A percentile compares a stretch with the other conserved stretches of the same genome.
Conservation (phyloP, 306 rosid species). For the Glycyrrhiza uralensis region DNA sequence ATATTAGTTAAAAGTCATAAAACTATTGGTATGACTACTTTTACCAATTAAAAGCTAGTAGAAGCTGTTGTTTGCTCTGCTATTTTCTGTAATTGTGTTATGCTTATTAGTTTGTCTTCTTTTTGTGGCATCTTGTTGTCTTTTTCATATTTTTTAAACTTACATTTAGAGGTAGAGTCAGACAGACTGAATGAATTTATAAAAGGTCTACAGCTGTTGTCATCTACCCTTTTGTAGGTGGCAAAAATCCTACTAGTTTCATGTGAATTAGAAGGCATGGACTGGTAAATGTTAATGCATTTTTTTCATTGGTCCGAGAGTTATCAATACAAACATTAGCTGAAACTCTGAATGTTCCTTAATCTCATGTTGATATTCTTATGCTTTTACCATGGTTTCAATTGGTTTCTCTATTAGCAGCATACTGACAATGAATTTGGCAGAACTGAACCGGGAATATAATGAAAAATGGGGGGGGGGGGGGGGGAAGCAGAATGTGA, state of each 20-base stretch:
- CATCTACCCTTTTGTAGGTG: not conserved
- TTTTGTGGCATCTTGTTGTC: not conserved
- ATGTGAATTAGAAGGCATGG: constrained; percentile 9
- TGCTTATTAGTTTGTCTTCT: not conserved
- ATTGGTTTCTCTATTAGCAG: not conserved
- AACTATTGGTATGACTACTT: not conserved
- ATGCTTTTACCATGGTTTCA: not conserved
- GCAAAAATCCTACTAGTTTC: constrained; percentile 6
- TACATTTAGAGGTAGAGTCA: not conserved
- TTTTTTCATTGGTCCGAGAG: constrained; percentile 5
- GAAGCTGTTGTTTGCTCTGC: constrained; percentile 3
- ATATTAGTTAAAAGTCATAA: constrained; percentile 18
- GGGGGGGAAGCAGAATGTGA: not conserved
- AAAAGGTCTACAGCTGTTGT: not conserved
- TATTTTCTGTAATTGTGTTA: not conserved
- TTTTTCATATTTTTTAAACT: constrained; percentile 8
- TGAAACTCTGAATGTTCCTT: constrained; percentile 2
- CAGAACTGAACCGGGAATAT: not conserved
- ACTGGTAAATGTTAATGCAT: not conserved
- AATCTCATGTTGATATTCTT: constrained; percentile 5
- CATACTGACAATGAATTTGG: not conserved
- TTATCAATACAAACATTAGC: not conserved
- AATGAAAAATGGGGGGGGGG: not conserved
- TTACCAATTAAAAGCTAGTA: not conserved
- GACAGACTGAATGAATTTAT: not conserved